Base-by-base conservation (phyloP, 2,329 filamentous ascomycete genomes). In the Monosporascus sp. region DNA sequence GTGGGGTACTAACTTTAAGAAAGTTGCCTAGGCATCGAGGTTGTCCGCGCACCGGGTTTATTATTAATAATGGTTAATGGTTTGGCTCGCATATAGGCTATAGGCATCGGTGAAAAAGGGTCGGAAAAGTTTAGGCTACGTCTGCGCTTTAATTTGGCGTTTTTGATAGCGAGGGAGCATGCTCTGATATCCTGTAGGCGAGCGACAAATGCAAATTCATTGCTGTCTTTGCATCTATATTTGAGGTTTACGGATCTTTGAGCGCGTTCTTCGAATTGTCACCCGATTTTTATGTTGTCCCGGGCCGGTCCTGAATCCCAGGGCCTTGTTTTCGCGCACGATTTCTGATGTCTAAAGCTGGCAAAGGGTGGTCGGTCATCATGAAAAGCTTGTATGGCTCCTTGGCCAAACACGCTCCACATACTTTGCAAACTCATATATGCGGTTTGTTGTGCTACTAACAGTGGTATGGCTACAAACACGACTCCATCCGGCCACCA, bases 1-100 rank as follows among this genome's bases (percentile, higher is more conserved):
- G 72, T 71, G 37, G 72, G 70, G 40, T 70, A 72, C 49, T 72
- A 52, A 61, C 38, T n/a, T 41, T 19, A 5, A 11, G 17, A n/a
- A 8, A 1, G 38, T 41, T 19, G 4, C 6, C 17, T 41, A 20
- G 38, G 38, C 38, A 5, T 20, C 17, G 17, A 20, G 7, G 17
- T 4, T n/a, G 38, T 41, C 38, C 11, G 38, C 38, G 7, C 17
- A 17, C 17, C 38, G 38, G 4, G 38, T 11, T 20, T 3, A 11
- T 20, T 20, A 41, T 2, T 11, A 35, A 35, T 35, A 35, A 35
- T 35, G 9, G 9, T 35, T 35, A 35, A 35, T 35, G 31, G 2
- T 35, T 35, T 14, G 9, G 5, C 14, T 35, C 11, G 11, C 31
- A 35, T 35, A 14, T 35, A 35, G 9, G 14, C 31, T 2, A 11